These are phyloP conservation scores for Sporothrix dimorphospora DNA, from an alignment of 2,329 filamentous ascomycete genomes.

Conservation along the genomic window DNA sequence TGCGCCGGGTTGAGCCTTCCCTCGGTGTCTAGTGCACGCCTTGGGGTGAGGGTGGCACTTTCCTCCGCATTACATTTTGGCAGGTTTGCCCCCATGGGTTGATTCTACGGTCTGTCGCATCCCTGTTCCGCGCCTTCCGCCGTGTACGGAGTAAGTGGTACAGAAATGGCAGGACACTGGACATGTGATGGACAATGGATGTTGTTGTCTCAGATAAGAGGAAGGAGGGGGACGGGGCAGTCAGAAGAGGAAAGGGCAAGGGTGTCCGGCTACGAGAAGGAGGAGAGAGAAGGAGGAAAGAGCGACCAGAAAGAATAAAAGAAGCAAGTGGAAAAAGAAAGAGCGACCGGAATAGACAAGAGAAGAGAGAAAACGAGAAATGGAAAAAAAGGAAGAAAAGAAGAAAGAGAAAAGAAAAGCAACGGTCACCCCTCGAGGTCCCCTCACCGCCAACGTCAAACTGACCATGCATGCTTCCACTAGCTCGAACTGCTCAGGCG, in stretches of 20 bases:
- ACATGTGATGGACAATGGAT: slow-evolving; percentile 3
- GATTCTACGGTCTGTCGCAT: neutral
- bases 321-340: neutral
- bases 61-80: slow-evolving; percentile 10
- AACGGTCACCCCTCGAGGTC: neutral
- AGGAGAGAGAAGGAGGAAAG: neutral
- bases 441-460: neutral
- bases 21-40: neutral
- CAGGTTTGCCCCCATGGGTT: neutral
- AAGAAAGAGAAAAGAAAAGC: neutral
- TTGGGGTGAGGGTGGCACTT: neutral
- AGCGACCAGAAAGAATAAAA: neutral
- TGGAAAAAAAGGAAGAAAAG: neutral
- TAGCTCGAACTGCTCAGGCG: neutral
- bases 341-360: neutral
- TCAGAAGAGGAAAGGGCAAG: neutral
- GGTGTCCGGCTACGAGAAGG: neutral
- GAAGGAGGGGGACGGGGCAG: neutral
- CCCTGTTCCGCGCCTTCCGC: neutral
- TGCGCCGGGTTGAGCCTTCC: neutral
- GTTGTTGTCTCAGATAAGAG: slow-evolving; percentile 18
- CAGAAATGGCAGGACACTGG: neutral
- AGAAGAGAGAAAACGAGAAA: neutral
- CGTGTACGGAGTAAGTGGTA: neutral
- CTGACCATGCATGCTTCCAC: neutral